Percentiles rank a stretch among this genome's conserved stretches.
Evolutionary conservation across 169 alveolate genomes (phyloP).

Genomic region (Plasmodium adleri): DNA sequence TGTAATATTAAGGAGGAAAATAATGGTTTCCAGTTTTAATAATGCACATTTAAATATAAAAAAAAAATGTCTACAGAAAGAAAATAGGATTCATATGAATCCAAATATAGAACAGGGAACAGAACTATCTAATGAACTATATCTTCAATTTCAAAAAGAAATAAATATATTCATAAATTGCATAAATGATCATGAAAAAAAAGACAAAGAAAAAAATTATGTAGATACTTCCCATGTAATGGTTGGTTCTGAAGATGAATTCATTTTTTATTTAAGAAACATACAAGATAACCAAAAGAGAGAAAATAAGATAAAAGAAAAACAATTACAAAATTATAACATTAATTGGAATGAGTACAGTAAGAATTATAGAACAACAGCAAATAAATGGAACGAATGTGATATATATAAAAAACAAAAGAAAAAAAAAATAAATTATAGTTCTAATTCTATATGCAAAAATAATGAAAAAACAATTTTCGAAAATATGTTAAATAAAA

Average conservation of each 20-base stretch:
- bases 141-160: slow-evolving; percentile 10
- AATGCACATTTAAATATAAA: neutral
- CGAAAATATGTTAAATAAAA: too few species aligned
- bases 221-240: neutral
- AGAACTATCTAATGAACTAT: slow-evolving; percentile 3
- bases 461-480: too few species aligned
- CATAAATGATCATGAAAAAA: neutral
- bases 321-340: too few species aligned
- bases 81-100: neutral
- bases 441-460: too few species aligned
- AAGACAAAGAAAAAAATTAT: neutral
- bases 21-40: neutral
- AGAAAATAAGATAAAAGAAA: neutral
- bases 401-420: too few species aligned
- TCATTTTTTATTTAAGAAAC: too few species aligned
- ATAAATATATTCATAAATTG: slow-evolving; percentile 24
- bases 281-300: neutral
- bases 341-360: too few species aligned
- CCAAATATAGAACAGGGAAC: slow-evolving; percentile 7
- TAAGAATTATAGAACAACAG: too few species aligned
- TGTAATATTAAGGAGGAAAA: neutral
- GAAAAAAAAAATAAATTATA: too few species aligned
- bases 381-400: too few species aligned
- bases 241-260: too few species aligned
- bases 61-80: neutral